phyloP scores from a whole-genome alignment of 2,329 filamentous ascomycete genomes.

The Periglandula ipomoeae region DNA sequence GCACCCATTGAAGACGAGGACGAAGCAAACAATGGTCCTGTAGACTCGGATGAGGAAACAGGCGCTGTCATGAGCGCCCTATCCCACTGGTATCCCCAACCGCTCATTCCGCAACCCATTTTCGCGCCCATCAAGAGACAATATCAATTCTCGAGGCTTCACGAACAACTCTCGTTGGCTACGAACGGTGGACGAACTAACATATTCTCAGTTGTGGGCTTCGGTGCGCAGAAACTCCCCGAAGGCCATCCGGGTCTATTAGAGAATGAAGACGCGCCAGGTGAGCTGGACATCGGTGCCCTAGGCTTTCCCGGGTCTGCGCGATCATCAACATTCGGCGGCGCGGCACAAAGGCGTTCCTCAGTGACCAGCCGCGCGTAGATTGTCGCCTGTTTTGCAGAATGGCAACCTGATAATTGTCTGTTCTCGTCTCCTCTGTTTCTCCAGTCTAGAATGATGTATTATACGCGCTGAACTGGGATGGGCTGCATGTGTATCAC shows the following conservation, averaged over 20 bases:
- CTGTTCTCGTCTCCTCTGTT: too few relatives aligned
- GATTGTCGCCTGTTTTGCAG: conserved; percentile 6
- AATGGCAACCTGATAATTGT: too few relatives aligned
- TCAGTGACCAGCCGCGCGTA: conserved; percentile 40
- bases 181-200: conserved; percentile 57
- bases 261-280: conserved; percentile 46
- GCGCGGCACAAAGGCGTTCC: conserved; percentile 32
- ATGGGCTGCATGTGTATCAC: too few relatives aligned
- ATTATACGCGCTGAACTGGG: too few relatives aligned
- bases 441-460: too few relatives aligned
- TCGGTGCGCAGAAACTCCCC: conserved; percentile 44
- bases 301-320: conserved; percentile 27
- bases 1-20: conserved; percentile 81
- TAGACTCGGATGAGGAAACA: conserved; percentile 94
- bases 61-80: conserved; percentile 79
- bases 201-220: conserved; percentile 53
- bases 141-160: conserved; percentile 53
- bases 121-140: conserved; percentile 53
- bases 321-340: conserved; percentile 37
- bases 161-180: conserved; percentile 57
- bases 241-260: conserved; percentile 37
- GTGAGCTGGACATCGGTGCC: conserved; percentile 43
- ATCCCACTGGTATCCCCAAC: conserved; percentile 66
- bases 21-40: conserved; percentile 66
- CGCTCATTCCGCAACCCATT: conserved; percentile 58